Evolutionary conservation across 73 alveolate genomes (phyloP), one percentile per base, ranked within the genome.

Genomic region (Paramecium primaurelia): DNA sequence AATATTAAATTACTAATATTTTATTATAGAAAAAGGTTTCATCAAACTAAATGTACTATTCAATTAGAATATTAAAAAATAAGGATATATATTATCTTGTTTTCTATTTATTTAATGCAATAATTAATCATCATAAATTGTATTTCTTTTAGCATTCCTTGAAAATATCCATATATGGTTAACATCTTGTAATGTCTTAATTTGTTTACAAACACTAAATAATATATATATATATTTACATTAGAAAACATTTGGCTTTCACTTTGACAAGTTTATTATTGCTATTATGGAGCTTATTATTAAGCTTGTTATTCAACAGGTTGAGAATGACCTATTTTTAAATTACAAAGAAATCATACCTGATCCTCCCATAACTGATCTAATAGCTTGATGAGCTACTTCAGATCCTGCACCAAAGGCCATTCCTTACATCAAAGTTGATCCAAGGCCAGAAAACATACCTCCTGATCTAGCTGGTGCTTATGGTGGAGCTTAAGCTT

Each of bases 361-460:
- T 47, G 96, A 95, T 45, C 84, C 84, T 64, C 84, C 84, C 25
- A 64, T 64, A 12, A 64, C 84, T 85, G 77, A 86, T 88, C 95
- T 95, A 26, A 95, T 92, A 18, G 97, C 96, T 86, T 93, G 93
- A 93, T 95, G 97, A 25, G 96, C 97, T 26, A 95, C 93, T 45
- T 93, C 97, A 32, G 94, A 71, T 28, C 97, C 97, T 51, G 96
- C 97, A n/a, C 97, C 97, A 89, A 95, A 95, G 44, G 97, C 97
- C 93, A 92, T 92, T 54, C 97, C 97, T 95, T 60, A 87, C 92
- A 93, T 86, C 22, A 95, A 49, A 80, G 96, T 95, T 51, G 94
- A 86, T 26, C 97, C 97, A 44, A 95, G 90, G 11, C 96, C 95
- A 14, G 96, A 75, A 73, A 93, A 92, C 94, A 93, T 77, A 58